These are phyloP conservation scores for Suhomyces chickasaworum DNA, from an alignment of 1,139 yeast genomes.

Conservation along the genomic window DNA sequence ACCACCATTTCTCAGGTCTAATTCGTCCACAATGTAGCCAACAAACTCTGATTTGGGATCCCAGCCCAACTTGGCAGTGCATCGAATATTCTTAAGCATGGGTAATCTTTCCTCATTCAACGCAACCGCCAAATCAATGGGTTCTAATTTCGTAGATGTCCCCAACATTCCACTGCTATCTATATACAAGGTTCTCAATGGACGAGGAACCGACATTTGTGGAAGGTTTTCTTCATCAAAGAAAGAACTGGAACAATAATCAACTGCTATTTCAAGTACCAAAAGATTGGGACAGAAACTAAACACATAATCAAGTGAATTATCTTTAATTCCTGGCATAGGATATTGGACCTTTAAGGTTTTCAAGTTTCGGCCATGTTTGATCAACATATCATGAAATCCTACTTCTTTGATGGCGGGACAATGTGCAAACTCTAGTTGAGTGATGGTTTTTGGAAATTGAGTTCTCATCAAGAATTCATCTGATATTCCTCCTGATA, in stretches of 20 bases:
- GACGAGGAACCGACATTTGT: constrained; percentile 44
- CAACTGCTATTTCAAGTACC: constrained; percentile 71
- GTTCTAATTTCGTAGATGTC: constrained; percentile 77
- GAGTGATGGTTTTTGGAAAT: constrained; percentile 72
- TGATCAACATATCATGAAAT: constrained; percentile 57
- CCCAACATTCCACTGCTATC: constrained; percentile 91
- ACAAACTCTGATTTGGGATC: constrained; percentile 73
- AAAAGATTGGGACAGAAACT: constrained; percentile 71
- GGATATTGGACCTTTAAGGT: constrained; percentile 77
- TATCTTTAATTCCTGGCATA: constrained; percentile 74
- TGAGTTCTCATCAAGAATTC: constrained; percentile 66
- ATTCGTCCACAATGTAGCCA: constrained; percentile 36
- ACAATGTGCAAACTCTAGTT: constrained; percentile 83
- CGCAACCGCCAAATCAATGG: constrained; percentile 86
- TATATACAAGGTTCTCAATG: constrained; percentile 64
- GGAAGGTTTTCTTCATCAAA: constrained; percentile 63
- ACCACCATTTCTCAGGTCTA: constrained; percentile 48
- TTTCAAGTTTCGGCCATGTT: constrained; percentile 65
- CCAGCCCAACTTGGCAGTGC: constrained; percentile 88
- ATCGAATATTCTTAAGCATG: constrained; percentile 57
- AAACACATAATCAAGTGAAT: constrained; percentile 73
- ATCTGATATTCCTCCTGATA: constrained; percentile 89
- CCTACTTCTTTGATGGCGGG: constrained; percentile 69
- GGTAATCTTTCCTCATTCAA: constrained; percentile 79
- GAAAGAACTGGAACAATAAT: constrained; percentile 69